Conservation (phyloP, 2,329 filamentous ascomycete species). For the Coleophoma cylindrospora region DNA sequence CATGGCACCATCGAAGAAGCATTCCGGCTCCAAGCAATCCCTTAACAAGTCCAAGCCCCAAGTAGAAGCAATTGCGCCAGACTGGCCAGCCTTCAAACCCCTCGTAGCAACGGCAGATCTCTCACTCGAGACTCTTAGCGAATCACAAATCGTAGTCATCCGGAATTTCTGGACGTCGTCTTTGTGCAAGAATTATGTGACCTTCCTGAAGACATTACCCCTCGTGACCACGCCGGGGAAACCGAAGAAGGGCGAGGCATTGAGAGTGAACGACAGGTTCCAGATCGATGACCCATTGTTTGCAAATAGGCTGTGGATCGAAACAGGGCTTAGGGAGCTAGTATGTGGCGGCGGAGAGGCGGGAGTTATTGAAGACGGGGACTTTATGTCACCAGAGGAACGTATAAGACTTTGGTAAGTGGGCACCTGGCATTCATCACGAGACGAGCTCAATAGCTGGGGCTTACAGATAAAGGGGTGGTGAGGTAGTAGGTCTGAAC, state of each 20-base stretch:
- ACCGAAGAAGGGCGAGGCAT: constrained; percentile 62
- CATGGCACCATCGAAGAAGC: constrained; percentile 15
- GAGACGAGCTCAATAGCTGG: background rate
- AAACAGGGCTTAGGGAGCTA: constrained; percentile 64
- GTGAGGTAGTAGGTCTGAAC: constrained; percentile 77
- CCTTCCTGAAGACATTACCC: constrained; percentile 54
- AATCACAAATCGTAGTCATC: constrained; percentile 58
- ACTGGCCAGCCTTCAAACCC: constrained; percentile 59
- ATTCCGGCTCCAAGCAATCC: constrained; percentile 12
- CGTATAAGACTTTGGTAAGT: constrained; percentile 22
- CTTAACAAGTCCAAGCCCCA: constrained; percentile 2
- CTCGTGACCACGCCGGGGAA: constrained; percentile 59
- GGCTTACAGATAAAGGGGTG: constrained; percentile 59
- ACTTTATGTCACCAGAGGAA: constrained; percentile 20
- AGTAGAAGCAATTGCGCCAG: constrained; percentile 28
- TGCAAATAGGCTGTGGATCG: constrained; percentile 69
- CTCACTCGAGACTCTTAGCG: constrained; percentile 44
- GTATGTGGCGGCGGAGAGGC: constrained; percentile 17
- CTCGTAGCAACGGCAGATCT: constrained; percentile 50
- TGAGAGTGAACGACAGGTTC: constrained; percentile 84
- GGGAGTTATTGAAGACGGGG: constrained; percentile 10
- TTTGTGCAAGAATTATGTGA: constrained; percentile 59
- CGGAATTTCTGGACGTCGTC: constrained; percentile 55
- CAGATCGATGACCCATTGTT: constrained; percentile 74
- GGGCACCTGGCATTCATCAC: too few relatives aligned